Evolutionary conservation across 257 asterid species (phyloP).

Genomic region (Salvia splendens): DNA sequence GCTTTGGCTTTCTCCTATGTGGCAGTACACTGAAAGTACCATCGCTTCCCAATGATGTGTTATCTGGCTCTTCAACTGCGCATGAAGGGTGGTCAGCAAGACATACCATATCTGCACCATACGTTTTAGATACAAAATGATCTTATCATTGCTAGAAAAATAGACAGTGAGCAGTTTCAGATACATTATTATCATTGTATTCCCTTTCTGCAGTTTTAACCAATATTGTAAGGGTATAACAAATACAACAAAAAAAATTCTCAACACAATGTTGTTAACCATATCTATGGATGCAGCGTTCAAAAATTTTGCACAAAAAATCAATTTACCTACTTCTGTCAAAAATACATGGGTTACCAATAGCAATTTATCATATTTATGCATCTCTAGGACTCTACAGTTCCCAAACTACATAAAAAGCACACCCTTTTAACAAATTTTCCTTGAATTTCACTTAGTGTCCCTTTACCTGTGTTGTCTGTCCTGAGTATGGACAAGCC

Average conservation of each 20-base stretch:
- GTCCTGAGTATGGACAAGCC: constrained; percentile 18
- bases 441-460: constrained; percentile 21
- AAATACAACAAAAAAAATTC: not conserved
- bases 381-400: not conserved
- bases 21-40: constrained; percentile 36
- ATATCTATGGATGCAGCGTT: not conserved
- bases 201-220: constrained; percentile 14
- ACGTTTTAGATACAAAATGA: no score
- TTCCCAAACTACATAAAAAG: not conserved
- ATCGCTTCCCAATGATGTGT: constrained; percentile 52
- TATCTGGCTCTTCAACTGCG: constrained; percentile 37
- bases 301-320: no score
- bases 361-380: no score
- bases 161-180: not conserved
- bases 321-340: no score
- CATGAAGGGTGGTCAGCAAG: constrained; percentile 35
- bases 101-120: constrained; percentile 12
- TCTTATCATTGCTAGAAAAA: constrained; percentile 19
- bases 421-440: not conserved
- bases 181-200: constrained; percentile 8
- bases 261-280: not conserved
- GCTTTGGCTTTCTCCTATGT: constrained; percentile 52
- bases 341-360: no score
- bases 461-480: constrained; percentile 33
- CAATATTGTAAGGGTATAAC: constrained; percentile 3